Evolutionary conservation across 805 yeast species (phyloP), one percentile per base, ranked within the genome.

Genomic region (Suhomyces emberorum): DNA sequence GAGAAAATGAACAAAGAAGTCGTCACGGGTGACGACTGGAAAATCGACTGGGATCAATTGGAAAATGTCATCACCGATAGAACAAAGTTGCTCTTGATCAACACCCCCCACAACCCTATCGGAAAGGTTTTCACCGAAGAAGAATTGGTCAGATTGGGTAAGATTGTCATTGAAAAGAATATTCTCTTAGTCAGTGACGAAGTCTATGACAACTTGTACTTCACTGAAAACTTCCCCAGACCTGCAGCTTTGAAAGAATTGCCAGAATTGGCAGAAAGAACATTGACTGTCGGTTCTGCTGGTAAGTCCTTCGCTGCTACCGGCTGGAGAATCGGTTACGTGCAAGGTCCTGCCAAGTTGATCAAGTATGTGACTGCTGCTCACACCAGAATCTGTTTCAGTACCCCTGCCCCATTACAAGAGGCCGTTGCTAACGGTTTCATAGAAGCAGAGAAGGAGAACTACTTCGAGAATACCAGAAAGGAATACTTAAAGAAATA

Each of bases 301-400:
- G 98, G 98, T 45, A 93, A 93, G 62, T 80, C 96, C 0, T 93
- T 93, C 67, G 95, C 96, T n/a, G 96, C 96, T 29, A 93, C 98
- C 9, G 98, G 98, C 36, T 93, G 98, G 97, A 81, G 98, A 70
- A 77, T 93, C 35, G 98, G 98, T 37, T 93, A 95, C 95, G 74
- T 91, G 25, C 81, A 89, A 43, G 98, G 96, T 5, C 82, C 85
- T 36, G 72, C 84, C n/a, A 85, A 83, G 20, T 69, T 89, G 46
- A 70, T 93, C 51, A 79, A 83, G 47, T 87, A 85, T 55, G 95
- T 81, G 4, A 73, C 88, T 5, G 76, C 84, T 17, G 98, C 98
- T 0, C 96, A 93, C 61, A 88, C 96, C 1, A 77, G 98, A 62
- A 91, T 93, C 50, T 88, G 96, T 55, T 93, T 93, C 62, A 72